Evolutionary conservation across 306 rosid genomes (phyloP), one percentile per base, ranked within the genome.

Genomic region (Inga laurina): DNA sequence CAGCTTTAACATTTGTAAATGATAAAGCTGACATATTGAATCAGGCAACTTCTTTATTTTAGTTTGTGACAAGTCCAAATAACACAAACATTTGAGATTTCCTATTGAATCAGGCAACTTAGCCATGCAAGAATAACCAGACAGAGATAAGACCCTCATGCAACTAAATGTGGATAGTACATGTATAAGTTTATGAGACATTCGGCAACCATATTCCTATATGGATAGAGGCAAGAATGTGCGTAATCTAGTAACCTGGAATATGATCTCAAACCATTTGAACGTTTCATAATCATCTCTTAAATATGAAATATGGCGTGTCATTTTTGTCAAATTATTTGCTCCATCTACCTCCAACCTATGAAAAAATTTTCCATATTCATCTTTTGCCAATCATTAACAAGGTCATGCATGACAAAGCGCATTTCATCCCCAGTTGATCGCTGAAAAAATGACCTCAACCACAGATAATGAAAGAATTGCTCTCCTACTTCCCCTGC

Each of bases 381-480:
- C 78, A 48, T 7, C 76, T 11, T 43, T 14, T 16, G 86, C 91
- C 27, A 57, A 72, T 79, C 91, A 57, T 70, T 75, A 6, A 88
- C 11, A 5, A 88, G 85, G 16, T 84, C 89, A 73, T 88, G 91
- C 88, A 86, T 86, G 27, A 76, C 34, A 32, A 79, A 82, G 30
- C 0, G 0, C 2, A 59, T 44, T 61, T n/a, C 34, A 45, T n/a
- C 12, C 3, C 5, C 3, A n/a, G 22, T 66, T 0, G 77, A 66
- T 16, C 3, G 51, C 39, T 88, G 85, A 30, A 88, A 82, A 32
- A 77, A 24, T 45, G 85, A 87, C 78, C 88, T 68, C 30, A 1
- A 27, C 30, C 30, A 27, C 1, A 27, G 30, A 27, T 27, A 1
- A 27, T 27, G 30, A 27, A 27, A 27, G 30, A 27, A 1, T 27